These are phyloP conservation scores for Candida schatavii DNA, from an alignment of 805 yeast species.

Conservation along the genomic window DNA sequence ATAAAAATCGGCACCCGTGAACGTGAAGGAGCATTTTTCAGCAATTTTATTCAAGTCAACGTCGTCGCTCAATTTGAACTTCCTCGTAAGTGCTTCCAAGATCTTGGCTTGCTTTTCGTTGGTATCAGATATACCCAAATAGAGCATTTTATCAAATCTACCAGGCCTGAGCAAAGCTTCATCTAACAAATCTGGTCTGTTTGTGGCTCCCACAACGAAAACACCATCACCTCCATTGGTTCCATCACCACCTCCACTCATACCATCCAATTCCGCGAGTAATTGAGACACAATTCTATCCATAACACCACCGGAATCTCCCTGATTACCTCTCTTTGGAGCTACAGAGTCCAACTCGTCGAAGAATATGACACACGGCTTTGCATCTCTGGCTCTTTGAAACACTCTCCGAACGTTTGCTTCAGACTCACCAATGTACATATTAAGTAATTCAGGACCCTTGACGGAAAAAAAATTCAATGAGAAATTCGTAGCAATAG, in stretches of 20 bases:
- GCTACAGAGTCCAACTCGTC: slow-evolving; percentile 98
- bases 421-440: slow-evolving; percentile 98
- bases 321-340: slow-evolving; percentile 97
- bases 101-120: slow-evolving; percentile 85
- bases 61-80: slow-evolving; percentile 59
- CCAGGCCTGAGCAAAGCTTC: slow-evolving; percentile 94
- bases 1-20: slow-evolving; percentile 97
- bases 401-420: slow-evolving; percentile 94
- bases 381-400: slow-evolving; percentile 92
- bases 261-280: slow-evolving; percentile 93
- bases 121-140: slow-evolving; percentile 89
- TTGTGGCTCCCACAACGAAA: slow-evolving; percentile 98
- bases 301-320: slow-evolving; percentile 99
- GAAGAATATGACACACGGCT: slow-evolving; percentile 95
- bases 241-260: slow-evolving; percentile 75
- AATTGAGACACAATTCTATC: slow-evolving; percentile 96
- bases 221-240: slow-evolving; percentile 67
- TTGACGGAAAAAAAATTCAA: slow-evolving; percentile 93
- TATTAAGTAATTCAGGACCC: slow-evolving; percentile 94
- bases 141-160: slow-evolving; percentile 91
- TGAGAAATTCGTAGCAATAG: slow-evolving; percentile 93
- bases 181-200: slow-evolving; percentile 91
- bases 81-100: slow-evolving; percentile 82
- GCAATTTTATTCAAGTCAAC: slow-evolving; percentile 64
- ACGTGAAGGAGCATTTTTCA: slow-evolving; percentile 76